Base-by-base conservation (phyloP, 1,139 yeast species). In the Magnusiomyces ingens region DNA sequence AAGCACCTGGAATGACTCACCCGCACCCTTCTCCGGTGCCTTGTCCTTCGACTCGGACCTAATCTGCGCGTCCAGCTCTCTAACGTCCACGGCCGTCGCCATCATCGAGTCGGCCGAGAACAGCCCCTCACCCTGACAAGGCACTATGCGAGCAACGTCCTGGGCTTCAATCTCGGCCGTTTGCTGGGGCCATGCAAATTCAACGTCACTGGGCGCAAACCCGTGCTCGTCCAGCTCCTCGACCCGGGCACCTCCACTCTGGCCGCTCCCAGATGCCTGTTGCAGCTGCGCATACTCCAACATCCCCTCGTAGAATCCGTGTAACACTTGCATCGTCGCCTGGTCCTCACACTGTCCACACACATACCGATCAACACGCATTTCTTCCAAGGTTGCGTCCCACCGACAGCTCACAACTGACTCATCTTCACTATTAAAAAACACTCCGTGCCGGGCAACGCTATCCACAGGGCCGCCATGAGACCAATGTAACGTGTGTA, bases 401-500 rank as follows among this genome's bases (percentile, higher is more conserved):
- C 48, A 45, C 15, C 41, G 36, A 35, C 48, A 45, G 15, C 15
- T 37, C 29, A 45, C n/a, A 12, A 22, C 35, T 15, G 13, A 15
- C 13, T 10, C 22, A n/a, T 19, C 44, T 17, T 40, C 22, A 3
- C 44, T 17, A 13, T 17, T 45, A 21, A 45, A 45, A 35, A 45
- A 45, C 2, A 45, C 48, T 10, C 48, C 48, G 13, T 19, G 35
- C 4, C 48, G 48, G 3, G 35, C 29, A 12, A 26, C 13, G 3
- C 29, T 35, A 5, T 45, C 48, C n/a, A 45, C 15, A 17, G 17
- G 15, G n/a, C 19, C 41, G 13, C 19, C 40, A 35, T 26, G 40
- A 8, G 48, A 32, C 48, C 48, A 45, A 13, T 45, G 48, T 8
- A 45, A 11, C 29, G 48, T 45, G 17, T 45, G 48, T 2, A 35